Evolutionary conservation across 495 filamentous ascomycete species (phyloP).

Genomic region (Penicillium goetzii): DNA sequence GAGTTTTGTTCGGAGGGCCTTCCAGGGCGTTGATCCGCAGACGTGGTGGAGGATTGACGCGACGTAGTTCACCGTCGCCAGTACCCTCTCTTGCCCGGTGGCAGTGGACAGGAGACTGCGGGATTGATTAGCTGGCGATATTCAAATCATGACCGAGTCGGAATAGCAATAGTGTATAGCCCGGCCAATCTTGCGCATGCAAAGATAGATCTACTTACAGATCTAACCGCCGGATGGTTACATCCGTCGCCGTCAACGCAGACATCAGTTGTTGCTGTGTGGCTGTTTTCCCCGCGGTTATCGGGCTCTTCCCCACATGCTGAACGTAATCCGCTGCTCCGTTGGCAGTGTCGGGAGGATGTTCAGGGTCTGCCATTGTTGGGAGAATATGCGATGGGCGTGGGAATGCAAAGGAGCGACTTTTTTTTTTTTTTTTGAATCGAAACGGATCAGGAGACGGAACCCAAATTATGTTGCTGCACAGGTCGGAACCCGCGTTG

Average conservation of each 20-base stretch:
- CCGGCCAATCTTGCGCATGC: background rate
- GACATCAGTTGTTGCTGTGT: conserved; percentile 35
- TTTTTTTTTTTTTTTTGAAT: conserved; percentile 10
- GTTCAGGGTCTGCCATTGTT: conserved; percentile 26
- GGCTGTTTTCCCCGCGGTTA: conserved; percentile 31
- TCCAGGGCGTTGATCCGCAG: conserved; percentile 43
- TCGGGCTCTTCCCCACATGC: conserved; percentile 36
- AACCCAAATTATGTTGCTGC: background rate
- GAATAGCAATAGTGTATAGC: background rate
- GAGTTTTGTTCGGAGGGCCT: conserved; percentile 41
- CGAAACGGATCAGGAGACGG: conserved; percentile 7
- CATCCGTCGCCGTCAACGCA: conserved; percentile 40
- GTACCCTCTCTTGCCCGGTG: conserved; percentile 39
- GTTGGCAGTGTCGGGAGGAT: conserved; percentile 10
- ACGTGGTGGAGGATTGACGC: conserved; percentile 47
- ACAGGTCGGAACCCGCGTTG: conserved; percentile 13
- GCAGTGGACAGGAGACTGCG: conserved; percentile 41
- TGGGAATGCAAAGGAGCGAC: conserved; percentile 19
- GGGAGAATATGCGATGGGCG: background rate
- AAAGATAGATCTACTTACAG: conserved; percentile 34
- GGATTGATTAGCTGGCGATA: conserved; percentile 15
- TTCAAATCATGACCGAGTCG: background rate
- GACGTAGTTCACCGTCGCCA: conserved; percentile 45
- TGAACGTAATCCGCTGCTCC: conserved; percentile 14
- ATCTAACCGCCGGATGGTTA: conserved; percentile 41